Evolutionary conservation across 2,329 filamentous ascomycete genomes (phyloP).

Genomic region (Xylariaceae sp.): DNA sequence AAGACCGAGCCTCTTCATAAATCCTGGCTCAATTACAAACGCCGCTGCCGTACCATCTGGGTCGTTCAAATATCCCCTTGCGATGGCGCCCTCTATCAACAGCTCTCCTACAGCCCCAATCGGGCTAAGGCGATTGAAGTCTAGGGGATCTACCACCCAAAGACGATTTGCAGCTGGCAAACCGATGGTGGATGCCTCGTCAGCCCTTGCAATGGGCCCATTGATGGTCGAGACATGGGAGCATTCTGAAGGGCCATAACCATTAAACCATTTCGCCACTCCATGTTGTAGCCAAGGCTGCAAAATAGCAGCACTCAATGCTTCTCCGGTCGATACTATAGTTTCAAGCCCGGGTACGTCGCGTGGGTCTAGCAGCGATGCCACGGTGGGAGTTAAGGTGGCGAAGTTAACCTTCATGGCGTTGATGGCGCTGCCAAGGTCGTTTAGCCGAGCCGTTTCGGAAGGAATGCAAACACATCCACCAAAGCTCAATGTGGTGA

Average conservation of each 20-base stretch:
- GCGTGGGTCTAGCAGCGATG: not conserved
- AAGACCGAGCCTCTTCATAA: not conserved
- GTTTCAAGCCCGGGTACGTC: too few species aligned
- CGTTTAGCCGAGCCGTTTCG: not conserved
- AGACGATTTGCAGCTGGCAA: too few species aligned
- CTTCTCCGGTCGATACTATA: too few species aligned
- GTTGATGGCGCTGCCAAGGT: not conserved
- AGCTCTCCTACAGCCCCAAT: constrained; percentile 1
- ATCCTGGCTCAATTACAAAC: not conserved
- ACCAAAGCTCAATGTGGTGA: not conserved
- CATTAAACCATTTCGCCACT: too few species aligned
- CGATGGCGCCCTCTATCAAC: not conserved
- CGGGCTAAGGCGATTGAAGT: not conserved
- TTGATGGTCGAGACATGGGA: too few species aligned
- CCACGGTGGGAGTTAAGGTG: not conserved
- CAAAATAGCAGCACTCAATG: too few species aligned
- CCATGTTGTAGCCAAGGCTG: too few species aligned
- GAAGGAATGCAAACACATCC: not conserved
- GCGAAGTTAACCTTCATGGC: not conserved
- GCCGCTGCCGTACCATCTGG: not conserved
- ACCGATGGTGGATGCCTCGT: too few species aligned
- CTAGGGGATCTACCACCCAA: not conserved
- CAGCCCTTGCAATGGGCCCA: too few species aligned
- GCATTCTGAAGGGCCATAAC: too few species aligned
- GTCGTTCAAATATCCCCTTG: not conserved